A percentile compares a stretch with the other conserved stretches of the same genome.
Evolutionary conservation across 2,329 filamentous ascomycete species (phyloP).

Genomic region (Paecilomyces sp.): DNA sequence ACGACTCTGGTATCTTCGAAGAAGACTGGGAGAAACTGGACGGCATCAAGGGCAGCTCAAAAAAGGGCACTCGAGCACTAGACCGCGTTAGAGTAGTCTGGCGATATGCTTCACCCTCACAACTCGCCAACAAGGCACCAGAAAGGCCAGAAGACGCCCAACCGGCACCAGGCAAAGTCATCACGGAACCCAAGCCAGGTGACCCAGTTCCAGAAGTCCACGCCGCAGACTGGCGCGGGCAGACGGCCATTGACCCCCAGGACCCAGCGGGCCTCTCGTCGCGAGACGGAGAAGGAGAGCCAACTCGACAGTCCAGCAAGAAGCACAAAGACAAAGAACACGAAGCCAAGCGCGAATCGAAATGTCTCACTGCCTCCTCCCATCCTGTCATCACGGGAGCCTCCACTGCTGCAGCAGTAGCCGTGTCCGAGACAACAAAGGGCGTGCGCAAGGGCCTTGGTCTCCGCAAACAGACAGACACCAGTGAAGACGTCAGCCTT

Average conservation of each 20-base stretch:
- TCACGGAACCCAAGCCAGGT: conserved; percentile 59
- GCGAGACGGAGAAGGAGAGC: conserved; percentile 3
- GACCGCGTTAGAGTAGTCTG: conserved; percentile 83
- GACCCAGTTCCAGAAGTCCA: conserved; percentile 63
- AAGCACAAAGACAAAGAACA: neutral
- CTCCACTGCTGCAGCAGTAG: conserved; percentile 1
- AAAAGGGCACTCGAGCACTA: conserved; percentile 74
- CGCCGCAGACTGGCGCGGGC: conserved; percentile 69
- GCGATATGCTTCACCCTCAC: conserved; percentile 43
- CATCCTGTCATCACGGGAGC: conserved; percentile 8
- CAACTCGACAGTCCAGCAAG: neutral
- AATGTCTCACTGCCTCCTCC: conserved; percentile 1
- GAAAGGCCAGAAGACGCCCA: conserved; percentile 16
- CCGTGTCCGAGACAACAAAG: conserved; percentile 3
- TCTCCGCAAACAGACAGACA: conserved; percentile 56
- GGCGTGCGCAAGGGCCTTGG: conserved; percentile 58
- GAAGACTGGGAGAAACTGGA: conserved; percentile 77
- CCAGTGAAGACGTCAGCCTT: conserved; percentile 61
- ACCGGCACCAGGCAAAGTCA: conserved; percentile 33
- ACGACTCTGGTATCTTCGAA: conserved; percentile 64
- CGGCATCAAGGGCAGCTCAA: conserved; percentile 81
- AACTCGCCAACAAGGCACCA: conserved; percentile 4
- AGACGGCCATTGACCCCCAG: conserved; percentile 16
- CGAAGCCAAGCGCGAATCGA: conserved; percentile 15
- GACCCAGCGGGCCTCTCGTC: conserved; percentile 3